Base-by-base conservation (phyloP, 2,329 filamentous ascomycete species). In the Thyridium curvatum region DNA sequence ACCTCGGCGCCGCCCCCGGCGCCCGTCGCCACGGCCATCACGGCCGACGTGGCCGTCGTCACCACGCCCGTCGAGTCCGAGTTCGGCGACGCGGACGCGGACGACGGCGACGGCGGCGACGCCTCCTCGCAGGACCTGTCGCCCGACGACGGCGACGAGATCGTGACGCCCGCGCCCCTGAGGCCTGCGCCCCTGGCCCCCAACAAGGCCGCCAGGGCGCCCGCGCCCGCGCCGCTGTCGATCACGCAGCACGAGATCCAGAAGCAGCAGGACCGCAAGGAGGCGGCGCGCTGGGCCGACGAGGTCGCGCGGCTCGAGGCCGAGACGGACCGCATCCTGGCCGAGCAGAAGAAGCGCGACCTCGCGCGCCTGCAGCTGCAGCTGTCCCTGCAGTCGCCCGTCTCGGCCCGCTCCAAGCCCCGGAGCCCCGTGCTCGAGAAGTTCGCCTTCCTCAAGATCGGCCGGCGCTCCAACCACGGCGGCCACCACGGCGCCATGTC, bases 311-410 rank as follows among this genome's bases (percentile, higher is more conserved):
- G 62, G 40, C 59, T 65, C 38, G 64, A 72, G 42, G 64, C 60
- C 30, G 70, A 74, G 47, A 68, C 64, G 28, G 62, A 72, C 47
- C 65, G 68, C 42, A 64, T 69, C 33, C 55, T 71, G 33, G 64
- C 65, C 17, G 68, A 74, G 46, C 68, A 72, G 51, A 70, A 68
- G 54, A 68, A 63, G 48, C 64, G 66, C 38, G 67, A 74, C 45
- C 58, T 70, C 16, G 62, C 63, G 35, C 64, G 68, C 39, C 60
- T 71, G 16, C 62, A 68, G 44, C 55, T 62, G 30, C 61, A 70
- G 46, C 56, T 71, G 30, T 59, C 58, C 38, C 60, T 44, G 41
- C 39, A 32, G 29, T 42, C 37, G 29, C 36, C 37, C 43, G 21
- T 37, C 33, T 42, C 21, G 41, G 18, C 37, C 37, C 38, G 39